Base-by-base conservation (phyloP, 140 eudicot species). In the Senecio squalidus region DNA sequence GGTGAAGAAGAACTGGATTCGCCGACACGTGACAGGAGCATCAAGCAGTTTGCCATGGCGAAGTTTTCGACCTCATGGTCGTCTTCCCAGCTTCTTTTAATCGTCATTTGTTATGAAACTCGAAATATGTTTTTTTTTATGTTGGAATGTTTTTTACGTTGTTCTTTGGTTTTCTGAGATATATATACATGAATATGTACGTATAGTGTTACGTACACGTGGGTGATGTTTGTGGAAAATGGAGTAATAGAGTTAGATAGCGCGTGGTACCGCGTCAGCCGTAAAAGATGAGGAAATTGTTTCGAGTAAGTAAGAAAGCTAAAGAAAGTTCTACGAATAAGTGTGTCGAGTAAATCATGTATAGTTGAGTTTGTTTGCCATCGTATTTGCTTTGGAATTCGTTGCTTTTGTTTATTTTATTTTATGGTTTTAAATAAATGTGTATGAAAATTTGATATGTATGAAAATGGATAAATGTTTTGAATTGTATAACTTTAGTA, bases 11-110 rank as follows among this genome's bases (percentile, higher is more conserved):
- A n/a, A 1, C 55, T 66, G 5, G 72, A 15, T 64, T 62, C 34
- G 3, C 74, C 74, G 52, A 64, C 73, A 1, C 41, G 55, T 26
- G 78, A 72, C 9, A 77, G 68, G 2, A 77, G 68, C 78, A 66
- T 71, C 58, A 77, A 62, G 71, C 78, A 71, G 16, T 77, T 77
- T 3, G 78, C 82, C 82, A 67, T 80, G 59, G 75, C 78, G 13
- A 68, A 29, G 3, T 65, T 55, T 24, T 75, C 76, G 21, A 75
- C 62, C 28, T 69, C 62, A 23, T 24, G 22, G 26, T 75, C 48
- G 34, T 68, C 76, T 26, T 68, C 72, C 62, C 75, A 55, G 33
- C 51, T 26, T 62, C 80, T 75, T 34, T 75, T 75, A 36, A 55
- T 55, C 2, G 72, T 25, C 80, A 75, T 74, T 65, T 58, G 18